Evolutionary conservation across 805 yeast genomes (phyloP), one percentile per base, ranked within the genome.

Genomic region (Candida taoyuanica): DNA sequence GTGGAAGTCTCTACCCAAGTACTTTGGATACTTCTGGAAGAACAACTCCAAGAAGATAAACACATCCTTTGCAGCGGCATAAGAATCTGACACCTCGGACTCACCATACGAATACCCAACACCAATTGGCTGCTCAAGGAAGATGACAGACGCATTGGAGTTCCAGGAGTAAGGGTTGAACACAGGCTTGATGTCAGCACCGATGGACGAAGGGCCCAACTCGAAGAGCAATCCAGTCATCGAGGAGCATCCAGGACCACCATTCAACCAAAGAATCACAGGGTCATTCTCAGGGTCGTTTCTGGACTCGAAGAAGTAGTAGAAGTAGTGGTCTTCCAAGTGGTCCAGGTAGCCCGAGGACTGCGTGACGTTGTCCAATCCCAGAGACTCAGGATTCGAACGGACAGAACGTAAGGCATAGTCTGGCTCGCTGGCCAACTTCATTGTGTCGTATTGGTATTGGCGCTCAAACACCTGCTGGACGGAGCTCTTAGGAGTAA

Each of bases 181-280:
- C 21, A 74, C 72, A n/a, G 94, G 88, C 52, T 77, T 74, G 49
- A 83, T 62, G 39, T 75, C 71, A 25, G 74, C 61, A 44, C 75
- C 78, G 42, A 91, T 77, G 12, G 81, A 70, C 0, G 95, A 74
- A 5, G 97, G 95, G 18, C 98, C 98, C 55, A 88, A 72, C 61
- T 91, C 98, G 55, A 89, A 87, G 52, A 91, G 77, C 41, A 89
- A 67, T 7, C 97, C 97, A 24, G 94, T 85, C 57, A 87, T 65
- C 1, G 96, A 85, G 0, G 96, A 85, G 59, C 97, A 89, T 11
- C 97, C 97, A 26, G 97, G 97, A 5, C 97, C 96, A 48, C 97
- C 97, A 58, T 89, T 89, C 52, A 89, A 69, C 98, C 91, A 84
- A 47, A 82, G 63, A 39, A 91, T 73, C 17, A 88, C 72, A 2